A percentile compares a stretch with the other conserved stretches of the same genome.
Conservation (phyloP, 176 grass and related monocot species). For the Triticum dicoccoides region DNA sequence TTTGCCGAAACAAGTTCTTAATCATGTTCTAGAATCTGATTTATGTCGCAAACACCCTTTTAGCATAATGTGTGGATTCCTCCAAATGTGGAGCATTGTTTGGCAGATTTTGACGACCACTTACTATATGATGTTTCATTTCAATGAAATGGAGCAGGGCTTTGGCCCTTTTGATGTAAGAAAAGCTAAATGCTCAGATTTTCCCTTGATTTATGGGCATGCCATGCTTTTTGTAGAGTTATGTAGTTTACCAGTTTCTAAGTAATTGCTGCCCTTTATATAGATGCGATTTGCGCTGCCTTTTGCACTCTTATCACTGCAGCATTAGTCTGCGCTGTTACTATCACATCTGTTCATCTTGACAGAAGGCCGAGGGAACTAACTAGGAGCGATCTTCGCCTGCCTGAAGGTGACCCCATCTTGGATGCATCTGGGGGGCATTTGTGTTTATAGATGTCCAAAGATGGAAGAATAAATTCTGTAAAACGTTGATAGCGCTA, state of each 20-base stretch:
- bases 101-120: neutral
- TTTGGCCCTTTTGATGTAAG: neutral
- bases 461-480: constrained; percentile 27
- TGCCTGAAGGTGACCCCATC: neutral
- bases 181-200: neutral
- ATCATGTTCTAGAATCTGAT: neutral
- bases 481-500: neutral
- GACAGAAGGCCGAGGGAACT: constrained; percentile 41
- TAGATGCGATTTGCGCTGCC: neutral
- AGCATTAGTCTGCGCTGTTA: neutral
- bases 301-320: neutral
- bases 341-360: neutral
- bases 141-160: neutral
- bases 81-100: neutral
- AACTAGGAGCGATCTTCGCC: neutral
- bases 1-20: neutral
- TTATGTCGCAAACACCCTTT: neutral
- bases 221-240: neutral
- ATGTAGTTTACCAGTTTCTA: neutral
- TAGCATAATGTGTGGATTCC: neutral
- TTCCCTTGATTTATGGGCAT: neutral
- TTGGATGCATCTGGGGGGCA: neutral
- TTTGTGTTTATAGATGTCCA: constrained; percentile 8
- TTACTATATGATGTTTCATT: neutral
- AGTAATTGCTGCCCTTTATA: neutral